A percentile compares a stretch with the other conserved stretches of the same genome.
These are phyloP conservation scores for Houttuynia cordata DNA, from an alignment of 164 flowering plant species.

Conservation along the genomic window DNA sequence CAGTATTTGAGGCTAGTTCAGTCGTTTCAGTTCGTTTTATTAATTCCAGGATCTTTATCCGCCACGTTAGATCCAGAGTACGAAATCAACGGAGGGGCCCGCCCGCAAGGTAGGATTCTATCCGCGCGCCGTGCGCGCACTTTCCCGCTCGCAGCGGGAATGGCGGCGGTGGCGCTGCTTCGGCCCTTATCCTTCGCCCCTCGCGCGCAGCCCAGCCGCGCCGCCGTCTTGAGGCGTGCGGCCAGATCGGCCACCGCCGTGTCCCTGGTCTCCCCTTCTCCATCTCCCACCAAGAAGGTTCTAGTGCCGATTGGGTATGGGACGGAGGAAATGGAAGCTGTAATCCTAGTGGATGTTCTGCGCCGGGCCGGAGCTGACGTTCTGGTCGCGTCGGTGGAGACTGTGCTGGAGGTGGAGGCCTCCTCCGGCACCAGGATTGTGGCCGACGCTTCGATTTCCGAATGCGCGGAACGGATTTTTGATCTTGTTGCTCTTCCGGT, in stretches of 20 bases:
- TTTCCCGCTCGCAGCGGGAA: too few relatives aligned
- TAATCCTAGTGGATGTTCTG: constrained; percentile 53
- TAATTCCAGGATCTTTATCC: not conserved
- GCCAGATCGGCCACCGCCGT: not conserved
- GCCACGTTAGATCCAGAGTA: not conserved
- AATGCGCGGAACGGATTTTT: constrained; percentile 40
- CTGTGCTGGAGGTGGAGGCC: constrained; percentile 62
- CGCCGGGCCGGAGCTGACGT: constrained; percentile 87
- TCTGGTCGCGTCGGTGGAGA: constrained; percentile 91
- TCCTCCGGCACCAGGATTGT: constrained; percentile 56
- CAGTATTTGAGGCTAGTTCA: too few relatives aligned
- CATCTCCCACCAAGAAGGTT: constrained; percentile 39
- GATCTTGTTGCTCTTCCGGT: constrained; percentile 88
- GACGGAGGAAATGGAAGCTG: constrained; percentile 90
- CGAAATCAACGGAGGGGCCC: not conserved
- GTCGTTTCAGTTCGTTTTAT: too few relatives aligned
- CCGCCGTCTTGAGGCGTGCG: too few relatives aligned
- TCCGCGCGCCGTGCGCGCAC: not conserved
- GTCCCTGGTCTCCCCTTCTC: not conserved
- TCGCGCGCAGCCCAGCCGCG: too few relatives aligned
- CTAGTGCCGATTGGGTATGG: constrained; percentile 80
- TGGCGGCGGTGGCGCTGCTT: too few relatives aligned
- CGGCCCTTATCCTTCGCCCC: too few relatives aligned
- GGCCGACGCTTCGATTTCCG: constrained; percentile 56
- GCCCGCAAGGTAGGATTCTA: not conserved